These are phyloP conservation scores for Chaetomium globosum DNA, from an alignment of 2,329 filamentous ascomycete species.

Conservation along the genomic window DNA sequence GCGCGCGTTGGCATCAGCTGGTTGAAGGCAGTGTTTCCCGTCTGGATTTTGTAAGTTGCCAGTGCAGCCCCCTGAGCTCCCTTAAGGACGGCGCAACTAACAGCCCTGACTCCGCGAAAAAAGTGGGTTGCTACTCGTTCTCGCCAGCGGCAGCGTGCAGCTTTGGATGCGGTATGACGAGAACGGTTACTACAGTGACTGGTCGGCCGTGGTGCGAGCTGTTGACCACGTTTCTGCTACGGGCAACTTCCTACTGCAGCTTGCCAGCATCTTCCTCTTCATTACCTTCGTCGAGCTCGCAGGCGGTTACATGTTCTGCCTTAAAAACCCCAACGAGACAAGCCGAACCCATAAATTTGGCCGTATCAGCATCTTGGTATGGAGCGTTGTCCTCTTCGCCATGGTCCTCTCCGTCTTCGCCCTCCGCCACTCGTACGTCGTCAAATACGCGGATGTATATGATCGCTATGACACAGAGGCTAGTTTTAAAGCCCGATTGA, in stretches of 20 bases:
- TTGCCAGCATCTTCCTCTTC: slow-evolving; percentile 32
- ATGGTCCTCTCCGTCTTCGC: slow-evolving; percentile 28
- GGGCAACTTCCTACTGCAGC: slow-evolving; percentile 17
- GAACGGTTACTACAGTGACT: too few relatives aligned
- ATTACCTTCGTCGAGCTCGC: slow-evolving; percentile 36
- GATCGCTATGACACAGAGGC: background rate
- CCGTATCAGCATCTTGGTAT: slow-evolving; percentile 24
- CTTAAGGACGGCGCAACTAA: background rate
- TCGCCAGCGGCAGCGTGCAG: background rate
- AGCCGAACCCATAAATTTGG: slow-evolving; percentile 22
- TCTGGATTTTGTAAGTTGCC: slow-evolving; percentile 31
- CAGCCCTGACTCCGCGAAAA: background rate
- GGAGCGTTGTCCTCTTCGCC: slow-evolving; percentile 24
- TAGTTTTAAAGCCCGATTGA: background rate
- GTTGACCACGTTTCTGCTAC: slow-evolving; percentile 10
- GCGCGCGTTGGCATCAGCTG: slow-evolving; percentile 33
- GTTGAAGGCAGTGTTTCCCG: slow-evolving; percentile 31
- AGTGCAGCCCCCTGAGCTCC: background rate
- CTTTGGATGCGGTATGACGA: background rate
- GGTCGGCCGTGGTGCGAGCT: background rate
- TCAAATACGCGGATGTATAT: background rate
- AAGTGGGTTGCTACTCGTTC: background rate
- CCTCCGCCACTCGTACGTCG: background rate
- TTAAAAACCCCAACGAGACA: slow-evolving; percentile 9
- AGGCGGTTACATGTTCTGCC: slow-evolving; percentile 35